Conservation (phyloP, 768 basidiomycete genomes). For the Leccinum subtestaceum region DNA sequence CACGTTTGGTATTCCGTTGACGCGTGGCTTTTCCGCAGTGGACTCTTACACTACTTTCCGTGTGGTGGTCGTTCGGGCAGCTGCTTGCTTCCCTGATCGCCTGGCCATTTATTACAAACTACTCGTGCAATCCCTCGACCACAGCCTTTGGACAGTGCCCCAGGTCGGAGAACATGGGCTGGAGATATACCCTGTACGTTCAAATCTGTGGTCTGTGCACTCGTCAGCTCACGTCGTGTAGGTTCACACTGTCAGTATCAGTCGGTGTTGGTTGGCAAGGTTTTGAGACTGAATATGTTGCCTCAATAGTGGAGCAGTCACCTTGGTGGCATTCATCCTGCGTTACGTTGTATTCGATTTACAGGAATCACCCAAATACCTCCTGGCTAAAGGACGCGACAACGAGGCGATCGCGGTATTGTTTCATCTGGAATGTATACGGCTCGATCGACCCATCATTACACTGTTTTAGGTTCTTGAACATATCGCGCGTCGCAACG, state of each 20-base stretch:
- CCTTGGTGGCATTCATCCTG: constrained; percentile 50
- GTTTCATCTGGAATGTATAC: not conserved
- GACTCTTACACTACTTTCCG: constrained; percentile 53
- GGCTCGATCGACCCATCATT: not conserved
- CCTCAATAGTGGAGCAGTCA: constrained; percentile 41
- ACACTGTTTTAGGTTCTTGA: constrained; percentile 39
- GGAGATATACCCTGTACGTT: constrained; percentile 52
- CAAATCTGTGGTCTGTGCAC: not conserved
- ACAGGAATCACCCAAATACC: constrained; percentile 62
- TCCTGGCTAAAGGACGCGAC: constrained; percentile 55
- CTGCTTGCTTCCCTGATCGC: constrained; percentile 50
- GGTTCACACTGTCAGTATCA: constrained; percentile 40
- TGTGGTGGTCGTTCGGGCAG: constrained; percentile 53
- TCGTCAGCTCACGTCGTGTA: constrained; percentile 13
- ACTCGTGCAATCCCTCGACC: constrained; percentile 41
- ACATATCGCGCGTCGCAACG: constrained; percentile 47
- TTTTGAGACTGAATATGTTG: constrained; percentile 1
- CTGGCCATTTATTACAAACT: constrained; percentile 56
- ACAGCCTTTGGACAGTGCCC: constrained; percentile 39
- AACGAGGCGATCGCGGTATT: constrained; percentile 48
- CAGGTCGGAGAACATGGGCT: constrained; percentile 54
- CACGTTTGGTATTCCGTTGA: not conserved
- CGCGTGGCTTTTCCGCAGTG: constrained; percentile 30
- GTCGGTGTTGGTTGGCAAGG: not conserved
- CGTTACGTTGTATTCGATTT: constrained; percentile 58